Evolutionary conservation across 2,329 filamentous ascomycete species (phyloP), one percentile per base, ranked within the genome.

Genomic region (Aspergillus sp.): DNA sequence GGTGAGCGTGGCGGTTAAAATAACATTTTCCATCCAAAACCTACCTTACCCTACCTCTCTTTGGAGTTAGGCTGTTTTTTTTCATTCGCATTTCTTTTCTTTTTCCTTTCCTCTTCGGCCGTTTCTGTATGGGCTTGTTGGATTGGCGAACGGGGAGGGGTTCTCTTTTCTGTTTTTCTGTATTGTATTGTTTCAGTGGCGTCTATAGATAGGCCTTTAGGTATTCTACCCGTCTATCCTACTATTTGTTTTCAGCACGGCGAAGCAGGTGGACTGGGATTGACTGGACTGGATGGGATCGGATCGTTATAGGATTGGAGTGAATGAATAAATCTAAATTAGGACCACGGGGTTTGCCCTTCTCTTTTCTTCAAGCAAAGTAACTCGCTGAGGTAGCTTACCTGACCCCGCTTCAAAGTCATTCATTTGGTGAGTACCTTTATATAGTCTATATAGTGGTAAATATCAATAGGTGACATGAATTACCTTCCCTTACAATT

Each of bases 1-100:
- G 95, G 95, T 46, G 95, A 99, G 76, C 80, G 93, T 41, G 93
- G 92, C 37, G 91, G 91, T 5, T 52, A 24, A 19, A 96, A 66
- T 48, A 31, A 4, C 27, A 31, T 9, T 31, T 31, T 31, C 9
- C 9, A 31, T 11, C 27, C 27, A 31, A 31, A 31, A 31, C 27
- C 9, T 31, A 31, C 27, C 35, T 37, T n/a, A 6, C 15, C 15
- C 35, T 37, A 14, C 15, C 5, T 2, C 35, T 37, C 35, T 37
- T 12, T 6, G 35, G 35, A 15, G 35, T 37, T 37, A n/a, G 27
- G 27, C 9, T 31, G 9, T 31, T n/a, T 37, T n/a, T 37, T 37
- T 37, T 37, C 11, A 37, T 37, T 37, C 35, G 14, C 27, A 3
- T 31, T 37, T 14, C 35, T 12, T 37, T 37, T 37, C 3, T 15